Evolutionary conservation across 139 green algal species (phyloP), one percentile per base, ranked within the genome.

Genomic region (Pseudopediastrum boryanum): DNA sequence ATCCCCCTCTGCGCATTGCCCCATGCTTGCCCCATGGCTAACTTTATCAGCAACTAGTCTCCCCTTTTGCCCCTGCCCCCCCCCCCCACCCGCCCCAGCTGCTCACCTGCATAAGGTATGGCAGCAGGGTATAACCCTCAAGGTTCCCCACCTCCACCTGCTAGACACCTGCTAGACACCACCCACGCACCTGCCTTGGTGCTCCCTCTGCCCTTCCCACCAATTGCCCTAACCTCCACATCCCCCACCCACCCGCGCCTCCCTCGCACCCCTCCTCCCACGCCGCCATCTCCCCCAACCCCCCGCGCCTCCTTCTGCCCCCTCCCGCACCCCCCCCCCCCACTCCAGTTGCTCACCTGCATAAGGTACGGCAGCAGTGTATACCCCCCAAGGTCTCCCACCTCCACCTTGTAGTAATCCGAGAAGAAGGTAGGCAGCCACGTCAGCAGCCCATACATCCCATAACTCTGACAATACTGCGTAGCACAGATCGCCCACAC

Each of bases 391-490:
- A 95, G 74, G 39, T 94, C 77, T 31, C 65, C 77, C 3, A 95
- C 39, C 56, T 89, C 67, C 23, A 96, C 74, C 0, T 61, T 46
- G 52, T 92, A 93, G 23, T 61, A 87, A 35, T 94, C 90, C 4
- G 80, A 73, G 78, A 95, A 96, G 79, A 92, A 96, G 16, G 90
- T 94, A 19, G 92, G 92, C 77, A 96, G 90, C 92, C 92, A 96
- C 71, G 87, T 95, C 25, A 96, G 84, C 65, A 96, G 69, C 19
- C 86, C 89, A 72, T 94, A 95, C 77, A 93, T 84, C 27, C 89
- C 89, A 83, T 90, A 95, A 23, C 64, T 78, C 71, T 87, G 79
- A 36, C 58, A 81, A 81, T 93, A 96, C 83, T 96, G 92, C 2
- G 87, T 84, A 0, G 73, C 81, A 51, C 90, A 94, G 73, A 96